Evolutionary conservation across 345 rosid species (phyloP).

Genomic region (Brassica rapa): DNA sequence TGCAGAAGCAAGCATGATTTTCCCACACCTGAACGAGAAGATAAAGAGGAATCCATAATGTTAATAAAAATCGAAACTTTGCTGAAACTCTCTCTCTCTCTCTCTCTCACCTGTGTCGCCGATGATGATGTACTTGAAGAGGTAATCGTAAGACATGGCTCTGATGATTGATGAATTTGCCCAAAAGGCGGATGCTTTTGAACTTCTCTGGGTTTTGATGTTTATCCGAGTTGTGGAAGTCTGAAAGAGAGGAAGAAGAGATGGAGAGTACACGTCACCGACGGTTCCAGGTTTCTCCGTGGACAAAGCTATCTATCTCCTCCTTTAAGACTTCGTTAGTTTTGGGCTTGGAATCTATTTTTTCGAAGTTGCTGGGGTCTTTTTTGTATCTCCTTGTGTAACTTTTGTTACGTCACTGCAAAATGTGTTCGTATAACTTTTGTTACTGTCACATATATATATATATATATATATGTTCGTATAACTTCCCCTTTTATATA

Average conservation of each 20-base stretch:
- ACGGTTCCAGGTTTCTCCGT: not conserved
- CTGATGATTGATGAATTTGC: not conserved
- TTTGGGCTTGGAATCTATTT: no score
- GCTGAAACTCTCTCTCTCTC: not conserved
- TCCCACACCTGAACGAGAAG: slow-evolving; percentile 52
- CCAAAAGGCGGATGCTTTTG: not conserved
- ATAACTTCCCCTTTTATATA: no score
- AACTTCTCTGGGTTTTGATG: not conserved
- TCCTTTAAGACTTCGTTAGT: no score
- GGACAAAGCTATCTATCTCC: not conserved
- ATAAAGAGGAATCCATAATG: no score
- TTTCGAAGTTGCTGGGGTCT: no score
- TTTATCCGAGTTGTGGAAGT: not conserved
- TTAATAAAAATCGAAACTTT: not conserved
- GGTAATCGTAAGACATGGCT: slow-evolving; percentile 70
- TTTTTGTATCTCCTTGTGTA: no score
- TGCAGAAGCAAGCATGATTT: slow-evolving; percentile 71
- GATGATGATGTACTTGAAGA: slow-evolving; percentile 78
- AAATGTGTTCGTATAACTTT: no score
- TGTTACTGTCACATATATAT: no score
- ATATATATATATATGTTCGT: no score
- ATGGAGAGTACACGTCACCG: slow-evolving; percentile 37
- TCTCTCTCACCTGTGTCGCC: slow-evolving; percentile 60
- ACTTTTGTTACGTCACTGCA: no score
- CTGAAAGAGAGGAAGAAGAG: slow-evolving; percentile 18